phyloP scores from a whole-genome alignment of 2,329 filamentous ascomycete species.

The Aspergillus hortae region DNA sequence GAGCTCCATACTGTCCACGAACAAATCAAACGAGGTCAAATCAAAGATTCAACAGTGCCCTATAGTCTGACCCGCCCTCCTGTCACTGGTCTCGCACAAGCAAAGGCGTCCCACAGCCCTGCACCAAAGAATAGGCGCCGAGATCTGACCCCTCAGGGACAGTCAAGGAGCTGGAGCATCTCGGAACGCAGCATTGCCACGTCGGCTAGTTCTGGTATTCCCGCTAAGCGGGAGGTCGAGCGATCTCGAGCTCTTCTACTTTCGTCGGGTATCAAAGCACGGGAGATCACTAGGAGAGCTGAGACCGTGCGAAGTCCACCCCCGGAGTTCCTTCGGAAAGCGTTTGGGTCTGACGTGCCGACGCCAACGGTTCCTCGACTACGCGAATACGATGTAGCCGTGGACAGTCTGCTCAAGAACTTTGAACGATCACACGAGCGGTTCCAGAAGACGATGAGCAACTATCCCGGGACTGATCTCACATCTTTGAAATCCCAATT shows the following conservation, averaged over 20 bases:
- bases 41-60: conserved; percentile 26
- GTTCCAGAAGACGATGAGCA: conserved; percentile 43
- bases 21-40: conserved; percentile 21
- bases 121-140: conserved; percentile 27
- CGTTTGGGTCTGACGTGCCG: conserved; percentile 24
- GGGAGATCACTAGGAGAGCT: conserved; percentile 69
- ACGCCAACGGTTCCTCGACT: conserved; percentile 43
- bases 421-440: conserved; percentile 45
- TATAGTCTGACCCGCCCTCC: conserved; percentile 36
- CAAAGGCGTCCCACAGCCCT: conserved; percentile 30
- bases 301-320: conserved; percentile 42
- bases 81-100: conserved; percentile 44
- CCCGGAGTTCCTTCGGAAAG: conserved; percentile 32
- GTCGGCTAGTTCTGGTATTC: conserved; percentile 30
- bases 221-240: conserved; percentile 71
- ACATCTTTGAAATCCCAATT: conserved; percentile 44
- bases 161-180: conserved; percentile 57
- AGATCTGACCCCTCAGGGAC: conserved; percentile 32
- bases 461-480: conserved; percentile 45
- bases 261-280: conserved; percentile 84
- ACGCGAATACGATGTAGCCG: conserved; percentile 54
- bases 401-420: conserved; percentile 47
- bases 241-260: conserved; percentile 74
- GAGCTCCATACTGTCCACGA: conserved; percentile 19
- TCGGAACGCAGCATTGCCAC: conserved; percentile 46